Evolutionary conservation across 495 filamentous ascomycete species (phyloP).

Genomic region (Lophium mytilinum): DNA sequence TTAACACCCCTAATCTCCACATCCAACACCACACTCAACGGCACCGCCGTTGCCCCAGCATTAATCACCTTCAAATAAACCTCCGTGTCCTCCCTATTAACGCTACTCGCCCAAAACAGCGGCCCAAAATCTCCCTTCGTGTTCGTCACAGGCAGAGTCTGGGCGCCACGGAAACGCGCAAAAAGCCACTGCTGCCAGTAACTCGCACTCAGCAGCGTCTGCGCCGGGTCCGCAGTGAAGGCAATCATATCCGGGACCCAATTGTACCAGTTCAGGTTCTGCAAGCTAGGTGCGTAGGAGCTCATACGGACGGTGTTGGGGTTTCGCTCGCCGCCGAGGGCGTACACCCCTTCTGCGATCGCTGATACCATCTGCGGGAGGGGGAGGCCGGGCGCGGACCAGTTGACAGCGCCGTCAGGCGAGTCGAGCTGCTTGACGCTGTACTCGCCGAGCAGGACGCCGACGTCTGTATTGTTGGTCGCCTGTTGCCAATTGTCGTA

Average conservation of each 20-base stretch:
- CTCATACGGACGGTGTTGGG: conserved; percentile 25
- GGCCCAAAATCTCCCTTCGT: conserved; percentile 33
- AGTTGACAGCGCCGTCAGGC: conserved; percentile 22
- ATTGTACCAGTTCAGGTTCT: conserved; percentile 42
- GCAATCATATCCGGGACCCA: conserved; percentile 42
- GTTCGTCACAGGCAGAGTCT: conserved; percentile 39
- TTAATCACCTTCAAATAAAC: conserved; percentile 29
- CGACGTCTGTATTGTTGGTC: conserved; percentile 19
- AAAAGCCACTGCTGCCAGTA: conserved; percentile 38
- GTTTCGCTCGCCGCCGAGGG: conserved; percentile 28
- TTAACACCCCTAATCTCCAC: conserved; percentile 28
- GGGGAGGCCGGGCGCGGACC: conserved; percentile 9
- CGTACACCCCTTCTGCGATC: conserved; percentile 29
- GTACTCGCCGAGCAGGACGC: conserved; percentile 27
- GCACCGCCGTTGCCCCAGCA: not conserved
- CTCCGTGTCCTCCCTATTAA: conserved; percentile 20
- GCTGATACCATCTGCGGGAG: conserved; percentile 25
- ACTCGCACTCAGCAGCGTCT: conserved; percentile 39
- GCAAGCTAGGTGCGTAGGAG: conserved; percentile 39
- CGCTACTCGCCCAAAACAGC: conserved; percentile 38
- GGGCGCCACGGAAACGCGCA: conserved; percentile 35
- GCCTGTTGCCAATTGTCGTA: conserved; percentile 32
- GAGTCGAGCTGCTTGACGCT: conserved; percentile 3
- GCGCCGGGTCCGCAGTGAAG: conserved; percentile 38
- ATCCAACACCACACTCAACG: conserved; percentile 25